Conservation (phyloP, 805 yeast species). For the Kluyveromyces siamensis region DNA sequence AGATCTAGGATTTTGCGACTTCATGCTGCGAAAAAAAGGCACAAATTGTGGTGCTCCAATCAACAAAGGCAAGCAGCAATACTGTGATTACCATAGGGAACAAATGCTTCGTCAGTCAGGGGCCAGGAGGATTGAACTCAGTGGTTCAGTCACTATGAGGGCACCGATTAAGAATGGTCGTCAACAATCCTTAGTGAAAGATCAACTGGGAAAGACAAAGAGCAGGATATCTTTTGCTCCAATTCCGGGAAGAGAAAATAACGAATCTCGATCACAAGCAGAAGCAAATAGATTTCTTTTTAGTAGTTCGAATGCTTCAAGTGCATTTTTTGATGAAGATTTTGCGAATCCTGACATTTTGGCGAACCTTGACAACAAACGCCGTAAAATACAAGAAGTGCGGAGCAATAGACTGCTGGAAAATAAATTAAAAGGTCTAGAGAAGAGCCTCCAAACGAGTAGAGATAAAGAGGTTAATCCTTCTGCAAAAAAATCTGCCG, state of each 20-base stretch:
- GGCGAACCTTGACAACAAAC: constrained; percentile 31
- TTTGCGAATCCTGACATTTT: constrained; percentile 41
- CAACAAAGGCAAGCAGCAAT: constrained; percentile 40
- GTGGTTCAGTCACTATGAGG: constrained; percentile 46
- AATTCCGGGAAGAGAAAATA: constrained; percentile 13
- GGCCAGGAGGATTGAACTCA: constrained; percentile 69
- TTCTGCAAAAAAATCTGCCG: constrained; percentile 27
- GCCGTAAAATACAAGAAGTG: constrained; percentile 32
- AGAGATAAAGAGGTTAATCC: constrained; percentile 19
- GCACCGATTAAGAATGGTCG: constrained; percentile 43
- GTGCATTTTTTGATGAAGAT: constrained; percentile 43
- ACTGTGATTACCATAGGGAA: constrained; percentile 71
- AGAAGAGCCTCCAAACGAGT: constrained; percentile 11
- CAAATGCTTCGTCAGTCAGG: constrained; percentile 40
- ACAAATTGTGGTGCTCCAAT: constrained; percentile 52
- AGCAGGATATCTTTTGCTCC: constrained; percentile 8
- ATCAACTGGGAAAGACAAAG: constrained; percentile 21
- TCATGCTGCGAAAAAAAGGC: constrained; percentile 38
- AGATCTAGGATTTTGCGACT: constrained; percentile 61
- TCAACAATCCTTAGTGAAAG: constrained; percentile 35
- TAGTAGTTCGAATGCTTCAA: constrained; percentile 34
- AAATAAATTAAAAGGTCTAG: constrained; percentile 20
- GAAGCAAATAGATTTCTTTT: constrained; percentile 27
- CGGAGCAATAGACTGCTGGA: constrained; percentile 25
- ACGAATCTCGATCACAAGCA: constrained; percentile 10